Conservation (phyloP, 2,329 filamentous ascomycete genomes). For the Ceratocystis albifundus region DNA sequence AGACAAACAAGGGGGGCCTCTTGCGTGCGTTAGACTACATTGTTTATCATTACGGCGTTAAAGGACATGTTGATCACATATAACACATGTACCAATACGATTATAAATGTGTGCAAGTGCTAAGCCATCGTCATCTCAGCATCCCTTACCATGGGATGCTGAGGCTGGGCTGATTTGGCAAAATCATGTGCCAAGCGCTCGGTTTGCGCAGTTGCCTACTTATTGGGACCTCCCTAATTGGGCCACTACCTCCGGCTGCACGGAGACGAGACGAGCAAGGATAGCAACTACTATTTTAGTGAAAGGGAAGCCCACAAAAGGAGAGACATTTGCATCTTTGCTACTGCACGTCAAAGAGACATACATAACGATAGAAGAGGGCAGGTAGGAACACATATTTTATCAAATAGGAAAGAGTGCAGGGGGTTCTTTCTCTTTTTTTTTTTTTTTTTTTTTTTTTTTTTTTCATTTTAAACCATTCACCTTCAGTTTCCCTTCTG, state of each 20-base stretch:
- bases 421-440: no score
- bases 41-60: not conserved
- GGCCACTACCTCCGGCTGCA: slow-evolving; percentile 3
- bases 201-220: not conserved
- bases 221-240: not conserved
- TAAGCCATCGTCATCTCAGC: not conserved
- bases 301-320: no score
- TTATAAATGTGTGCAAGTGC: not conserved
- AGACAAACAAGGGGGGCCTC: not conserved
- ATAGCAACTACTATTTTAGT: not conserved
- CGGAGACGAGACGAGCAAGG: not conserved
- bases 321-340: no score
- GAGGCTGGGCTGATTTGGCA: no score
- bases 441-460: no score
- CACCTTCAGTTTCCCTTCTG: no score
- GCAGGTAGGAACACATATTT: not conserved
- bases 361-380: not conserved
- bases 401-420: no score
- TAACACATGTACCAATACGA: not conserved
- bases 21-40: not conserved
- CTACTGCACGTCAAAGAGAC: not conserved
- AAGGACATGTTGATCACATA: not conserved
- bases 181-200: not conserved
- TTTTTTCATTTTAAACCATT: not conserved
- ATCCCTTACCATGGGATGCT: no score